phyloP scores from a whole-genome alignment of 2,329 filamentous ascomycete species.

The Dothidotthia symphoricarpi region DNA sequence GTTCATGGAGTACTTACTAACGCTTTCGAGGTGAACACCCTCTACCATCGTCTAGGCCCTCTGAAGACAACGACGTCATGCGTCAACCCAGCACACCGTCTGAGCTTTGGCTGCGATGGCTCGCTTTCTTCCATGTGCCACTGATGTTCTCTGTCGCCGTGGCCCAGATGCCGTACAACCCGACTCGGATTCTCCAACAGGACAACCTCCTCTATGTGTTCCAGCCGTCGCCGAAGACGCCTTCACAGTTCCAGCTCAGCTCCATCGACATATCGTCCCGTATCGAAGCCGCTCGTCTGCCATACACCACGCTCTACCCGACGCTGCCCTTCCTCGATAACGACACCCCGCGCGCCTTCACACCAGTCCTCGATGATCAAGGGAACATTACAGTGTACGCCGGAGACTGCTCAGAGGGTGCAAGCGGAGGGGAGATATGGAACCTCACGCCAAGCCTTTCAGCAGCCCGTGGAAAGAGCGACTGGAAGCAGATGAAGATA shows the following conservation, averaged over 20 bases:
- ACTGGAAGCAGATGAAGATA: conserved; percentile 53
- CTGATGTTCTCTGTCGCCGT: conserved; percentile 10
- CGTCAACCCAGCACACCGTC: conserved; percentile 2
- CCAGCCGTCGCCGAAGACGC: conserved; percentile 51
- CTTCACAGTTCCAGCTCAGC: conserved; percentile 55
- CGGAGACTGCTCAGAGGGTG: conserved; percentile 65
- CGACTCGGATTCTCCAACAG: conserved; percentile 67
- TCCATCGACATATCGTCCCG: conserved; percentile 64
- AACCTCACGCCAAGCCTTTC: conserved; percentile 55
- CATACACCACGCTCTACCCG: conserved; percentile 52
- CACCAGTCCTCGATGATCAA: conserved; percentile 63
- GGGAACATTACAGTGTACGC: conserved; percentile 72
- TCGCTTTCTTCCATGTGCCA: conserved; percentile 2
- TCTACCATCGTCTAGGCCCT: conserved; percentile 4
- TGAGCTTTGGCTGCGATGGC: conserved; percentile 3
- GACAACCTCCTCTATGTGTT: conserved; percentile 68
- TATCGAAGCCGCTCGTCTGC: conserved; percentile 50
- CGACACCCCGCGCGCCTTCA: conserved; percentile 58
- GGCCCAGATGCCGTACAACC: conserved; percentile 69
- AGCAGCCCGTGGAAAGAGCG: conserved; percentile 50
- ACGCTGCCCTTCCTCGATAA: conserved; percentile 62
- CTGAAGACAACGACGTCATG: conserved; percentile 5
- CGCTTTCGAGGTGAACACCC: conserved; percentile 23
- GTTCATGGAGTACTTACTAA: conserved; percentile 18
- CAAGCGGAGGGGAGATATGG: conserved; percentile 62